phyloP scores from a whole-genome alignment of 768 basidiomycete genomes.

The Leccinum incarnatum region DNA sequence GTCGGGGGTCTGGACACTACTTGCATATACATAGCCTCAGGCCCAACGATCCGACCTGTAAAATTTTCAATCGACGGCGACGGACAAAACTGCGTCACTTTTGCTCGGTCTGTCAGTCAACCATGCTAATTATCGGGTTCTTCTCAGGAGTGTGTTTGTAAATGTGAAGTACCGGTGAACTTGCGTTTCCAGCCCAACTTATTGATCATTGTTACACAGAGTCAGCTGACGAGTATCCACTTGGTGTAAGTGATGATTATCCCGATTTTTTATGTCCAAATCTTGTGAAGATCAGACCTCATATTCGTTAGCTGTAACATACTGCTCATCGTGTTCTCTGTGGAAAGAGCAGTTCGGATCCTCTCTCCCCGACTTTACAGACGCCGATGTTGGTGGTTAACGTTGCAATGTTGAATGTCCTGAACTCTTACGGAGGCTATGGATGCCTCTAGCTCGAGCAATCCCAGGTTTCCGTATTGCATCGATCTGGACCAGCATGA shows the following conservation, averaged over 20 bases:
- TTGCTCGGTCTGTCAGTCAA: too few relatives aligned
- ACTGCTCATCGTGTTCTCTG: constrained; percentile 2
- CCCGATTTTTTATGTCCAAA: neutral
- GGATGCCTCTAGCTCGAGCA: too few relatives aligned
- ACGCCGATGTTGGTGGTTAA: too few relatives aligned
- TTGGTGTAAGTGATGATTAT: neutral
- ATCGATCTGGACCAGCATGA: neutral
- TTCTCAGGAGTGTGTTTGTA: neutral
- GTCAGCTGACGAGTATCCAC: neutral
- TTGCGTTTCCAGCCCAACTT: neutral
- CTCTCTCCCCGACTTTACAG: neutral
- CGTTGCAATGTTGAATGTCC: too few relatives aligned
- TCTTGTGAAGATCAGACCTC: neutral
- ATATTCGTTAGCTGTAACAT: constrained; percentile 3
- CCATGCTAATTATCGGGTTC: neutral
- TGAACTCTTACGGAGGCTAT: too few relatives aligned
- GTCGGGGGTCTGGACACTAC: too few relatives aligned
- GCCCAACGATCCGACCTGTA: too few relatives aligned
- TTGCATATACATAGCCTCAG: too few relatives aligned
- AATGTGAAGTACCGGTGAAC: neutral
- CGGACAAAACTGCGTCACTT: neutral
- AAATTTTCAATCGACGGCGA: too few relatives aligned
- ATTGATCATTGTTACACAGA: neutral
- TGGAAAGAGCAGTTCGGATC: neutral
- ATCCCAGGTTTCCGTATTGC: too few relatives aligned